Evolutionary conservation across 2,329 filamentous ascomycete species (phyloP).

Genomic region (Exophiala sideris): DNA sequence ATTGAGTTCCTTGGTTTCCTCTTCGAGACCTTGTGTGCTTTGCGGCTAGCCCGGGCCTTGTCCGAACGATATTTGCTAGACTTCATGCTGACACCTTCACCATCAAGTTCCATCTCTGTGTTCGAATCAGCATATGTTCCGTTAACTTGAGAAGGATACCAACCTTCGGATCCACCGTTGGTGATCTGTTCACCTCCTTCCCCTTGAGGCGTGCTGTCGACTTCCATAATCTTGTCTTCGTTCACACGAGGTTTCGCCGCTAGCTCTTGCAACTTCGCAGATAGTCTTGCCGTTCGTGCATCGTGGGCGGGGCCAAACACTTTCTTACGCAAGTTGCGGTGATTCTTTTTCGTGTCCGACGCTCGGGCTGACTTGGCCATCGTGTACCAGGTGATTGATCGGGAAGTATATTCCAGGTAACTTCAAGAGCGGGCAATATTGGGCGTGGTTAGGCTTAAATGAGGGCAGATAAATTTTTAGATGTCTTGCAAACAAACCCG

Average conservation of each 20-base stretch:
- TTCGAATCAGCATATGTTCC: background rate
- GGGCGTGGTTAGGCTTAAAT: too few relatives aligned
- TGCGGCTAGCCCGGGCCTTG: constrained; percentile 6
- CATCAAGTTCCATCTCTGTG: constrained; percentile 25
- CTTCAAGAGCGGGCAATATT: background rate
- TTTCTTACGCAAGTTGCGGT: constrained; percentile 70
- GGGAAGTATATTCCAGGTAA: background rate
- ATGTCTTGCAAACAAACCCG: too few relatives aligned
- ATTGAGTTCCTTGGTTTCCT: constrained; percentile 24
- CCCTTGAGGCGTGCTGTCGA: constrained; percentile 41
- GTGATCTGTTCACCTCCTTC: constrained; percentile 47
- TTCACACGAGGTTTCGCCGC: constrained; percentile 69
- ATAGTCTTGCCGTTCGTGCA: constrained; percentile 76
- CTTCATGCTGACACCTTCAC: constrained; percentile 13
- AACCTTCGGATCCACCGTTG: constrained; percentile 30
- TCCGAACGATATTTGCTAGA: constrained; percentile 10
- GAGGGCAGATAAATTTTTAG: too few relatives aligned
- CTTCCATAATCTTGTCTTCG: constrained; percentile 34
- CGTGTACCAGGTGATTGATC: constrained; percentile 29
- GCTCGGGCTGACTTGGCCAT: constrained; percentile 90
- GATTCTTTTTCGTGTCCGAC: constrained; percentile 78
- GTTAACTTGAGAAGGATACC: background rate
- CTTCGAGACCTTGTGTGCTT: constrained; percentile 23
- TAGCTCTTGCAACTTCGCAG: constrained; percentile 78
- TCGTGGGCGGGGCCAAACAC: constrained; percentile 81